A percentile compares a stretch with the other conserved stretches of the same genome.
phyloP scores from a whole-genome alignment of 768 basidiomycete genomes.

The Infundibulicybe gibba region DNA sequence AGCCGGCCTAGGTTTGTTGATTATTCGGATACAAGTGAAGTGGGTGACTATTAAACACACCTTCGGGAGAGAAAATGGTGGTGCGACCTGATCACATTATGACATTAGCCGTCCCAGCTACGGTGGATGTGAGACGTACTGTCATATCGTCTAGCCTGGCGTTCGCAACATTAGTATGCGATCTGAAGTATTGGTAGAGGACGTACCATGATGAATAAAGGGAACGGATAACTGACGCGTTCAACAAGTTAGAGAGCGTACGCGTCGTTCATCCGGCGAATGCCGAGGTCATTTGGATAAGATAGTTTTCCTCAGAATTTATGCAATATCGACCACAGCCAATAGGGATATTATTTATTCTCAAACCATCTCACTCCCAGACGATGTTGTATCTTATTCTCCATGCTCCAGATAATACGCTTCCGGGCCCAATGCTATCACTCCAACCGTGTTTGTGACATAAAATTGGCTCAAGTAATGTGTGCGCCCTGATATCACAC shows the following conservation, averaged over 20 bases:
- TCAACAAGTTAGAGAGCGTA: slow-evolving; percentile 23
- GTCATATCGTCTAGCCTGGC: slow-evolving; percentile 90
- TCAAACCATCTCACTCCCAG: no score
- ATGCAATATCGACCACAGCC: no score
- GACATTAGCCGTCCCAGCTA: slow-evolving; percentile 14
- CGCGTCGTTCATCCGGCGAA: slow-evolving; percentile 40
- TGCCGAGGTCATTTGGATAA: slow-evolving; percentile 17
- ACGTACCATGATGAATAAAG: slow-evolving; percentile 45
- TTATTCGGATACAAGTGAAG: slow-evolving; percentile 2
- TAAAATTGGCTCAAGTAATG: no score
- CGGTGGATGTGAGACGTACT: slow-evolving; percentile 50
- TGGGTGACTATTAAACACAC: slow-evolving; percentile 33
- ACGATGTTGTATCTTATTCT: no score
- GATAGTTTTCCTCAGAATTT: no score
- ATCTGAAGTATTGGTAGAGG: neutral
- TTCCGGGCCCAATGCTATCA: no score
- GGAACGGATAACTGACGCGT: slow-evolving; percentile 38
- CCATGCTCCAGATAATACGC: no score
- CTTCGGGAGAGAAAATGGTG: slow-evolving; percentile 99
- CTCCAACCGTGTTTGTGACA: no score
- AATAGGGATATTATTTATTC: no score
- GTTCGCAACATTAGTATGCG: slow-evolving; percentile 1
- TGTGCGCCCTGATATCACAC: no score
- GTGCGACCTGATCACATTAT: slow-evolving; percentile 66
- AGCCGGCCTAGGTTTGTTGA: slow-evolving; percentile 66